Percentiles rank a stretch among this genome's conserved stretches.
These are phyloP conservation scores for Picea engelmannii DNA, from an alignment of 83 land plant genomes.

Conservation along the genomic window DNA sequence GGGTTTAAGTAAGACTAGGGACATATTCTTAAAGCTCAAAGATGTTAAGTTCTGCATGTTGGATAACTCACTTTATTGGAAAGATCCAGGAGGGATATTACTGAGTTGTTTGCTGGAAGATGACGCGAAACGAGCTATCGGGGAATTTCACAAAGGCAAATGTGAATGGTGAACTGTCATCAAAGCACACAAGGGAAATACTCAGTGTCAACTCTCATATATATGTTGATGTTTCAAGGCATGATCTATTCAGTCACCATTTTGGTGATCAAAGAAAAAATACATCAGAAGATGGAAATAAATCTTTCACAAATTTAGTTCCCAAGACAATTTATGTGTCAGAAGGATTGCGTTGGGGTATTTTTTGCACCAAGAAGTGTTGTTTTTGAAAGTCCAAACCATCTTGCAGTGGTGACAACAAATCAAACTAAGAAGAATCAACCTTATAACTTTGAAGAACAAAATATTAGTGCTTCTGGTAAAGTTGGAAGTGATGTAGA, in stretches of 20 bases:
- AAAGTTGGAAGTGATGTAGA: slow-evolving; percentile 1
- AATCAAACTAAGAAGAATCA: not conserved
- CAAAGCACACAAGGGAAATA: no score
- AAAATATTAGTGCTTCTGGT: not conserved
- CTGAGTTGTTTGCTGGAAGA: no score
- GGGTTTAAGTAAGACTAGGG: no score
- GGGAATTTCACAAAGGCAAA: no score
- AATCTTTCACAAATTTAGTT: not conserved
- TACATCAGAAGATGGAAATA: not conserved
- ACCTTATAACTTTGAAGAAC: not conserved
- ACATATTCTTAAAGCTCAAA: no score
- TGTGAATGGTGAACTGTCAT: no score
- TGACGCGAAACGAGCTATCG: no score
- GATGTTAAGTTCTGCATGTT: no score
- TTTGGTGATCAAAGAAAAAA: not conserved
- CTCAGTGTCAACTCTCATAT: not conserved
- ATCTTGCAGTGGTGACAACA: slow-evolving; percentile 1
- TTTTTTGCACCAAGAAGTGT: not conserved
- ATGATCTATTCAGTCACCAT: not conserved
- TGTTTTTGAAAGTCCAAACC: not conserved
- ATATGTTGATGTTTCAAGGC: slow-evolving; percentile 3
- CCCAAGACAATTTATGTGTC: not conserved
- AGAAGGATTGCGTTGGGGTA: not conserved
- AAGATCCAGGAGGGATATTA: no score
- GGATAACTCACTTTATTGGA: no score